Conservation (phyloP, 352 stramenopile species). For the Globisporangium paddicum region DNA sequence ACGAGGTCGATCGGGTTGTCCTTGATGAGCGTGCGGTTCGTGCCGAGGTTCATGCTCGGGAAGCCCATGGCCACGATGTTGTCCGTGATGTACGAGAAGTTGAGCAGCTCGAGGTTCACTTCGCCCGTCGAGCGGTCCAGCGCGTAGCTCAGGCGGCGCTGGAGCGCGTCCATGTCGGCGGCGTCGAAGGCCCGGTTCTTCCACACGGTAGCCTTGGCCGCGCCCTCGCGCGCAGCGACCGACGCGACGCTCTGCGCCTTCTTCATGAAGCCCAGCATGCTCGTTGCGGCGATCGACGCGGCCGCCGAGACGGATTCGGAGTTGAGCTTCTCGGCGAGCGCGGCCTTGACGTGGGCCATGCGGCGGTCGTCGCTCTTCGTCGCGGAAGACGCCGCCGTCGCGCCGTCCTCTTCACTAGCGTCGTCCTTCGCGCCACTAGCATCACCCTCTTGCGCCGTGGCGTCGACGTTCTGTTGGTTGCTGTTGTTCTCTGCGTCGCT, state of each 20-base stretch:
- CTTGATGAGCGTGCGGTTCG: constrained; percentile 68
- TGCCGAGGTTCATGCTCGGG: constrained; percentile 81
- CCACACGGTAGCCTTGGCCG: constrained; percentile 60
- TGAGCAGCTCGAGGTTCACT: constrained; percentile 84
- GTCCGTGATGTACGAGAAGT: constrained; percentile 90
- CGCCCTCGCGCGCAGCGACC: constrained; percentile 68
- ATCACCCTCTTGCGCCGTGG: neutral
- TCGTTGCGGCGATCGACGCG: constrained; percentile 54
- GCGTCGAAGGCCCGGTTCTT: constrained; percentile 76
- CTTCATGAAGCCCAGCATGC: constrained; percentile 83
- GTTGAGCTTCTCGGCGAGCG: constrained; percentile 62
- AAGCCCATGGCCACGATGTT: constrained; percentile 90
- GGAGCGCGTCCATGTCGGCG: constrained; percentile 84
- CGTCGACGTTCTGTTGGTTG: neutral
- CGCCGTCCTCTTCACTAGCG: neutral
- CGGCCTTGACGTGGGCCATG: constrained; percentile 45
- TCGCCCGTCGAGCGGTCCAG: constrained; percentile 73
- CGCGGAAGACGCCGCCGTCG: neutral
- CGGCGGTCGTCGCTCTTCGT: constrained; percentile 34
- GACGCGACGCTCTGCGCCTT: constrained; percentile 73
- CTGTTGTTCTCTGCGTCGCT: constrained; percentile 5
- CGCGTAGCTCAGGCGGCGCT: constrained; percentile 73
- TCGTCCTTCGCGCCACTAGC: neutral
- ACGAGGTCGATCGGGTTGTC: constrained; percentile 91
- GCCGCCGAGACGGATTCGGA: constrained; percentile 62